Evolutionary conservation across 2,329 filamentous ascomycete genomes (phyloP).

Genomic region (Stromatinia cepivora): DNA sequence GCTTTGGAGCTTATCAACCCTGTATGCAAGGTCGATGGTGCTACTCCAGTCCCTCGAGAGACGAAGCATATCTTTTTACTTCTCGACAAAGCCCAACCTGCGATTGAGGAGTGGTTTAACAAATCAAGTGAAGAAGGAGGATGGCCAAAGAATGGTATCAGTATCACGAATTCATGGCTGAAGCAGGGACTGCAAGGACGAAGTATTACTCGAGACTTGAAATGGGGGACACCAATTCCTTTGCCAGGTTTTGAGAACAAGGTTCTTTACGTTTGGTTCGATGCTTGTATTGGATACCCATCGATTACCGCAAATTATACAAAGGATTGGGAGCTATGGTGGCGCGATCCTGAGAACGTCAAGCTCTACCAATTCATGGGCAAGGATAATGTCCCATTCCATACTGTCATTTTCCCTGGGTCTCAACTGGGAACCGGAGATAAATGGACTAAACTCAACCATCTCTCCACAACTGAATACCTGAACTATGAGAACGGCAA

Average conservation of each 20-base stretch:
- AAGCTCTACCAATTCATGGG: constrained; percentile 92
- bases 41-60: constrained; percentile 73
- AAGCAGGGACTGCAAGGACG: constrained; percentile 81
- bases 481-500: constrained; percentile 87
- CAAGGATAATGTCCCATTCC: constrained; percentile 81
- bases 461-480: constrained; percentile 86
- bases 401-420: constrained; percentile 88
- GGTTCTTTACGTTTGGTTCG: constrained; percentile 85
- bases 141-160: constrained; percentile 74
- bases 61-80: constrained; percentile 92
- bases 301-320: constrained; percentile 93
- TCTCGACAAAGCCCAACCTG: constrained; percentile 77
- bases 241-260: constrained; percentile 66
- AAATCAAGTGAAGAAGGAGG: constrained; percentile 70
- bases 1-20: constrained; percentile 73
- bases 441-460: constrained; percentile 86
- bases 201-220: constrained; percentile 88
- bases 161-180: constrained; percentile 79
- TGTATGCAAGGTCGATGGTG: constrained; percentile 86
- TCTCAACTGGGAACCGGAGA: constrained; percentile 82
- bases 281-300: constrained; percentile 91
- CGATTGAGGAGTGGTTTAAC: constrained; percentile 76
- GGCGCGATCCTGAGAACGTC: constrained; percentile 85
- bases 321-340: constrained; percentile 89
- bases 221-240: constrained; percentile 70